These are phyloP conservation scores for Coprinopsis marcescibilis DNA, from an alignment of 768 basidiomycete species.

Conservation along the genomic window DNA sequence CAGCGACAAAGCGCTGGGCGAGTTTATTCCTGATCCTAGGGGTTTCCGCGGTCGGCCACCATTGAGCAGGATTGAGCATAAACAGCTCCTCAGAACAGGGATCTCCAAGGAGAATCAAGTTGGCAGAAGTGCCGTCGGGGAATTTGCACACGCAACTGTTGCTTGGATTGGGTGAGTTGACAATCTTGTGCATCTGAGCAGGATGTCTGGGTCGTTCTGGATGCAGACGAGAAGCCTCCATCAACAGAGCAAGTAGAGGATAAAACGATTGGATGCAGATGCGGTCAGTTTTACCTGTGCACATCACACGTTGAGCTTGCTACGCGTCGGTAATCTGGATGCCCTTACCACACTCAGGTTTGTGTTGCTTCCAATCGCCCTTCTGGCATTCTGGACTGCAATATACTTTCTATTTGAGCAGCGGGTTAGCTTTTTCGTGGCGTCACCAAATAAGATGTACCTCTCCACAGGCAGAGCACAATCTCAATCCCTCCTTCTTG, in stretches of 20 bases:
- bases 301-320: not conserved
- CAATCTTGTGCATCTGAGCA: conserved; percentile 23
- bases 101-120: conserved; percentile 25
- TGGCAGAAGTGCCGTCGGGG: conserved; percentile 21
- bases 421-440: too few species aligned
- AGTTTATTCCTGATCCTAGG: conserved; percentile 23
- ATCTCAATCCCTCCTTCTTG: not conserved
- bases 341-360: conserved; percentile 21
- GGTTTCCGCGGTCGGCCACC: conserved; percentile 28
- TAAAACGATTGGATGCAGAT: conserved; percentile 28
- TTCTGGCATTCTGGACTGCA: conserved; percentile 29
- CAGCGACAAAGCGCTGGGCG: conserved; percentile 12
- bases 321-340: not conserved
- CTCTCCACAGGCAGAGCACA: not conserved
- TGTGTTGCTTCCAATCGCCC: conserved; percentile 26
- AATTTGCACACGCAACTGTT: conserved; percentile 10
- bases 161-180: too few species aligned
- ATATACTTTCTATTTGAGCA: conserved; percentile 24
- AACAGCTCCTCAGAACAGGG: conserved; percentile 1
- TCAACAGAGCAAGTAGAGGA: conserved; percentile 26
- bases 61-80: conserved; percentile 13
- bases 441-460: too few species aligned
- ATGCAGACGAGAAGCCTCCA: conserved; percentile 18
- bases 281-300: conserved; percentile 28
- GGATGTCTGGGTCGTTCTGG: conserved; percentile 15